A percentile compares a stretch with the other conserved stretches of the same genome.
Evolutionary conservation across 2,329 filamentous ascomycete genomes (phyloP).

Genomic region (Gremmenia infestans): DNA sequence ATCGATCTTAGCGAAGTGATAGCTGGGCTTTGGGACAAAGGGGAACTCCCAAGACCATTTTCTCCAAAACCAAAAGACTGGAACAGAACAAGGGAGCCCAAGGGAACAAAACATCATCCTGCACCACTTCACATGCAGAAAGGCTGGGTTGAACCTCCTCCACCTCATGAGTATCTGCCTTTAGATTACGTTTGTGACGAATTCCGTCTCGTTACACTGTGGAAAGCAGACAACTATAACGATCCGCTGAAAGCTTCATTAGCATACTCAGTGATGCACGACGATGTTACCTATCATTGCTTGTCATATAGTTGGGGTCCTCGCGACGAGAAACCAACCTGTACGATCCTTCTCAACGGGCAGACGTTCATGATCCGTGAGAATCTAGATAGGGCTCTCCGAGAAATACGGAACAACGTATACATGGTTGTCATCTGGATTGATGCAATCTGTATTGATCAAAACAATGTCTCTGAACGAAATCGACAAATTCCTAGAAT

Average conservation of each 20-base stretch:
- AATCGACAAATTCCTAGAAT: slow-evolving; percentile 12
- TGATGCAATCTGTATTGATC: slow-evolving; percentile 16
- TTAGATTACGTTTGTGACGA: slow-evolving; percentile 9
- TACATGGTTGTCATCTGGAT: slow-evolving; percentile 7
- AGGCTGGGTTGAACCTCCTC: background rate
- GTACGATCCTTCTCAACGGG: slow-evolving; percentile 5
- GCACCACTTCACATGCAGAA: slow-evolving; percentile 1
- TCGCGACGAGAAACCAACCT: slow-evolving; percentile 1
- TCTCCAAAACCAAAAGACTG: background rate
- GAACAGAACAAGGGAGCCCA: background rate
- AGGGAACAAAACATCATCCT: slow-evolving; percentile 1
- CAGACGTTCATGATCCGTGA: slow-evolving; percentile 7
- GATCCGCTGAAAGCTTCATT: slow-evolving; percentile 5
- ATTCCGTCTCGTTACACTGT: slow-evolving; percentile 3
- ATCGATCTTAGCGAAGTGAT: slow-evolving; percentile 12
- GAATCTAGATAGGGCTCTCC: slow-evolving; percentile 7
- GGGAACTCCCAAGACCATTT: slow-evolving; percentile 3
- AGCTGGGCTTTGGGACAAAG: slow-evolving; percentile 6
- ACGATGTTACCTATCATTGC: slow-evolving; percentile 4
- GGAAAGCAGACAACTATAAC: slow-evolving; percentile 3
- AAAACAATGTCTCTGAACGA: slow-evolving; percentile 6
- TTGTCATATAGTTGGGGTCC: slow-evolving; percentile 14
- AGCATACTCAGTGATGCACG: slow-evolving; percentile 6
- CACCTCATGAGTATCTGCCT: slow-evolving; percentile 6
- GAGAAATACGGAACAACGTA: background rate